Conservation (phyloP, 2,329 filamentous ascomycete species). For the Fusarium multiceps region DNA sequence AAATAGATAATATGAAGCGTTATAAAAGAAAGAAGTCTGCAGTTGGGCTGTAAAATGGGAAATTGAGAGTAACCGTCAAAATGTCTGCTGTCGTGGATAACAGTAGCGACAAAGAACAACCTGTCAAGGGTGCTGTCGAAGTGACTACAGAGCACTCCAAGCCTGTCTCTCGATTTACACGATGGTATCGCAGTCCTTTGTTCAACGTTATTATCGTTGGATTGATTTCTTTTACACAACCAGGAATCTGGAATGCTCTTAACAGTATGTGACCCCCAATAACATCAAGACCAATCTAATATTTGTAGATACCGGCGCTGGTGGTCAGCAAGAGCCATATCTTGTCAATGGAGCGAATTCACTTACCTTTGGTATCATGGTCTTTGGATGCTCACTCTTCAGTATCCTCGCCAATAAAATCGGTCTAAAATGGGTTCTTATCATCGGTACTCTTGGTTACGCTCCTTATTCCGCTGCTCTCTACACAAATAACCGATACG, state of each 20-base stretch:
- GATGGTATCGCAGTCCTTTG: constrained; percentile 47
- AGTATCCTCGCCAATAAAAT: constrained; percentile 61
- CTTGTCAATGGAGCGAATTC: constrained; percentile 50
- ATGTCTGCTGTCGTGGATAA: constrained; percentile 30
- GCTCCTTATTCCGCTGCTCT: constrained; percentile 60
- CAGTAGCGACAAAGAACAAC: constrained; percentile 27
- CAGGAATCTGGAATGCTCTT: constrained; percentile 67
- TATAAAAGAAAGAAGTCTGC: neutral
- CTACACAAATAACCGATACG: constrained; percentile 63
- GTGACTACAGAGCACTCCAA: constrained; percentile 27
- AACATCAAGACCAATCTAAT: too few species aligned
- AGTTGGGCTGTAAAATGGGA: neutral
- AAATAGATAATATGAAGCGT: constrained; percentile 1
- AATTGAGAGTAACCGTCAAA: neutral
- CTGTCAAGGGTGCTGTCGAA: constrained; percentile 26
- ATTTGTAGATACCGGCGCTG: constrained; percentile 58
- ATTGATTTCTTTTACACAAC: constrained; percentile 63
- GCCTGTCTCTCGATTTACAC: constrained; percentile 39
- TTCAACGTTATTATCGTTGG: constrained; percentile 66
- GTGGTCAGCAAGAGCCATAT: constrained; percentile 63
- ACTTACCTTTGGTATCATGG: constrained; percentile 55
- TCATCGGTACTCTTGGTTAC: constrained; percentile 61
- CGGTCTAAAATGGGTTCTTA: constrained; percentile 59
- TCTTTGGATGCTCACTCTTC: constrained; percentile 56
- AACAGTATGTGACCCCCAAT: constrained; percentile 48